These are phyloP conservation scores for Plectosphaerella cucumerina DNA, from an alignment of 2,329 filamentous ascomycete species.

Conservation along the genomic window DNA sequence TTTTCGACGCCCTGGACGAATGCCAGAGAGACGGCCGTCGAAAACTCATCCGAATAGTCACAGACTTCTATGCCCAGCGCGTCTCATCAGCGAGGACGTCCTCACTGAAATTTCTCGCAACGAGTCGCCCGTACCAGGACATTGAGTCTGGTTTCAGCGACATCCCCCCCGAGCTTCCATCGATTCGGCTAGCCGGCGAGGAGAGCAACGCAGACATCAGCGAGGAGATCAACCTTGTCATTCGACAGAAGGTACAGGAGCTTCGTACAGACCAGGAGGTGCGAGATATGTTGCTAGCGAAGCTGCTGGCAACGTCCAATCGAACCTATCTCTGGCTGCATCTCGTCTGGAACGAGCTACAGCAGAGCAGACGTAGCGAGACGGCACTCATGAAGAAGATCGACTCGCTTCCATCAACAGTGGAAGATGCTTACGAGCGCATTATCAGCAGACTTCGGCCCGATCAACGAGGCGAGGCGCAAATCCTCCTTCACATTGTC, in stretches of 20 bases:
- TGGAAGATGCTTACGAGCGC: constrained; percentile 7
- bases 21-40: not conserved
- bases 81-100: not conserved
- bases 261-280: constrained; percentile 1
- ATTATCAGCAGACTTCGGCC: constrained; percentile 2
- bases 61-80: constrained; percentile 1
- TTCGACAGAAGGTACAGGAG: not conserved
- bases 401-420: constrained; percentile 4
- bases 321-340: constrained; percentile 11
- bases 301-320: constrained; percentile 1
- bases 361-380: constrained; percentile 2
- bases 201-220: constrained; percentile 6
- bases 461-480: not conserved
- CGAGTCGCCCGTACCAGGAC: constrained; percentile 9
- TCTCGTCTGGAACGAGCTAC: constrained; percentile 4
- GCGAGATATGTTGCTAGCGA: not conserved
- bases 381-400: constrained; percentile 4
- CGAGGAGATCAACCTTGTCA: constrained; percentile 9
- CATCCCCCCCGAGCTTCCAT: constrained; percentile 1
- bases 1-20: constrained; percentile 11
- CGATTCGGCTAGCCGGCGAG: constrained; percentile 7
- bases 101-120: constrained; percentile 8
- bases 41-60: not conserved
- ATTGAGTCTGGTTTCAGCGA: constrained; percentile 2
- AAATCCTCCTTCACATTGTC: constrained; percentile 8